Evolutionary conservation across 2,329 filamentous ascomycete genomes (phyloP), one percentile per base, ranked within the genome.

Genomic region (Trichophyton mentagrophytes): DNA sequence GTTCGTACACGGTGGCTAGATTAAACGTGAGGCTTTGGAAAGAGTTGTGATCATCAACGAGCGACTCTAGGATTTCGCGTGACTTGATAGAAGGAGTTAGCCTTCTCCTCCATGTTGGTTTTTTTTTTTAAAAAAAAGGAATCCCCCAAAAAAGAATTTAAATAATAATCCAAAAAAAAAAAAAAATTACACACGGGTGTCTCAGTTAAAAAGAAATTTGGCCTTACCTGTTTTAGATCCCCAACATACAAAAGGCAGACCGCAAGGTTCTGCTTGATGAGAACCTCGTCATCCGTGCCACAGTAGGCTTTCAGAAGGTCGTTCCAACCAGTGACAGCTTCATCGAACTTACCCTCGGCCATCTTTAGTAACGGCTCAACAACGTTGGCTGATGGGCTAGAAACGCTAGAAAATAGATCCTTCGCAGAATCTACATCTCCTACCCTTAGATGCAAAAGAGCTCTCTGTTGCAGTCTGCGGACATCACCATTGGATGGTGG

Each of bases 1-100:
- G 80, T 73, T 97, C 93, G 70, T 95, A 97, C 67, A 96, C 83
- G 0, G 92, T 97, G 9, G 86, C 85, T 11, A 99, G 74, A 70
- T 97, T 97, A 74, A 96, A 95, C 0, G 95, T 82, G 1, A 96
- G 75, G 0, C 88, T 88, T 64, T 88, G 85, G 61, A 92, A 96
- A 0, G 84, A 82, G 46, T 83, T 77, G 1, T 85, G 82, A 0
- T 77, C 71, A 2, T 83, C 78, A 0, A 90, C 78, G 9, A 95
- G 74, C 0, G 76, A 73, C 67, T 92, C 86, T 2, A 96, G 76
- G 0, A 88, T 73, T 11, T 78, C 73, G 13, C 83, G 83, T 0
- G 89, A 87, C 80, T 89, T 62, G 2, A 44, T 56, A 47, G 40
- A 47, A 58, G 5, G 30, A 53, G 47, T 65, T 22, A 57, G 55